Conservation (phyloP, 345 rosid species). For the Eucalyptus regnans region DNA sequence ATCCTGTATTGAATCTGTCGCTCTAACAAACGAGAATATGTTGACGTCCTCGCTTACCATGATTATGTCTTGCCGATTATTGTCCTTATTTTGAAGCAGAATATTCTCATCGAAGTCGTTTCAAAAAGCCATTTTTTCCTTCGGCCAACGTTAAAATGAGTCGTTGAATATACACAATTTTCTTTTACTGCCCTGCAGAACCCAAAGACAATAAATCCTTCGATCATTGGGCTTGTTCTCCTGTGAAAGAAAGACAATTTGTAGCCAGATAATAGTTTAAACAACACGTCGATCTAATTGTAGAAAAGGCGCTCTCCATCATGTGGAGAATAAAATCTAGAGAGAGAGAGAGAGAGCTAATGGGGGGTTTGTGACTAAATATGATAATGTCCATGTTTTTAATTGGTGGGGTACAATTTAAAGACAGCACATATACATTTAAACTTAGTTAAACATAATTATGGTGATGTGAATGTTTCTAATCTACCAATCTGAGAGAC, state of each 20-base stretch:
- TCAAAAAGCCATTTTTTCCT: neutral
- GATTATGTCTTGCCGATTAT: too few relatives aligned
- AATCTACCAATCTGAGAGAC: neutral
- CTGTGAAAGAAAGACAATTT: neutral
- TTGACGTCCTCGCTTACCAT: too few relatives aligned
- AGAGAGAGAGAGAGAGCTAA: too few relatives aligned
- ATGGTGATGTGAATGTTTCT: neutral
- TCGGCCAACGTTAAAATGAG: neutral
- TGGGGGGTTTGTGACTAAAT: neutral
- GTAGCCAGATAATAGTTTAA: too few relatives aligned
- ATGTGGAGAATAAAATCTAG: neutral
- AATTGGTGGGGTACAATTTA: neutral
- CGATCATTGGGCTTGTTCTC: neutral
- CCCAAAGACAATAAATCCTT: neutral
- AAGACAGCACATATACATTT: neutral
- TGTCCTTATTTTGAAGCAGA: too few relatives aligned
- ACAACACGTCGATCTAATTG: neutral
- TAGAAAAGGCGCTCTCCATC: neutral
- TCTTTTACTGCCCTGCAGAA: neutral
- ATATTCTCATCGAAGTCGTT: neutral
- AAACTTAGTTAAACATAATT: neutral
- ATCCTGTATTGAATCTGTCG: too few relatives aligned
- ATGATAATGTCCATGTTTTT: neutral
- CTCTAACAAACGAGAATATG: too few relatives aligned
- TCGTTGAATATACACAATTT: neutral